Evolutionary conservation across 306 rosid species (phyloP), one percentile per base, ranked within the genome.

Genomic region (Crataegus laevigata): DNA sequence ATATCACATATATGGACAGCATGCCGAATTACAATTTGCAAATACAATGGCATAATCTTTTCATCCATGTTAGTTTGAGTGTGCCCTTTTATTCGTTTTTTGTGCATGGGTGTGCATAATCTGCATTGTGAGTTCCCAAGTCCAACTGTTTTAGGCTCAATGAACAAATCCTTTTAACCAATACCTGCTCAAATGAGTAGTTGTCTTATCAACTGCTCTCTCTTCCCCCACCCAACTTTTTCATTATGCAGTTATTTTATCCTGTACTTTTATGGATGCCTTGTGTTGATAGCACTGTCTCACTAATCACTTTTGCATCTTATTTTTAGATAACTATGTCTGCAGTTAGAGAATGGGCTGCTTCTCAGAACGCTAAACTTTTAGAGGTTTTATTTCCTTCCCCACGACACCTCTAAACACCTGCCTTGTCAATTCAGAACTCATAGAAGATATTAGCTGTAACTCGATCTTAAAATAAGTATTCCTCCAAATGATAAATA

Each of bases 271-370:
- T 57, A 34, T 26, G 42, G 15, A 38, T 78, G 66, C 75, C 75
- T 68, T n/a, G 51, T 75, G n/a, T 83, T 73, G 24, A 13, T 76
- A 25, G 42, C 11, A 61, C 21, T 67, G 38, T 54, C 86, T 81
- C 72, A 81, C 78, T 11, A 28, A 80, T 81, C 71, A 24, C 22
- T 68, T 59, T 6, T 75, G 71, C 60, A 13, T 81, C 80, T 75
- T 78, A 52, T 72, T 61, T 83, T 68, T 66, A 96, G 98, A 96
- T 96, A 83, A 96, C 99, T 71, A 96, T 96, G 99, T 96, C 99
- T 43, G 99, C 99, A 2, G 98, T 96, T 68, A 92, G 99, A 90
- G 99, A 96, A 84, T 92, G 99, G 99, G 99, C 99, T 54, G 99
- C 99, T 79, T 96, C 99, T 76, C 94, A 92, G 84, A 89, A 92